Base-by-base conservation (phyloP, 306 rosid species). In the Ziziphus jujuba region DNA sequence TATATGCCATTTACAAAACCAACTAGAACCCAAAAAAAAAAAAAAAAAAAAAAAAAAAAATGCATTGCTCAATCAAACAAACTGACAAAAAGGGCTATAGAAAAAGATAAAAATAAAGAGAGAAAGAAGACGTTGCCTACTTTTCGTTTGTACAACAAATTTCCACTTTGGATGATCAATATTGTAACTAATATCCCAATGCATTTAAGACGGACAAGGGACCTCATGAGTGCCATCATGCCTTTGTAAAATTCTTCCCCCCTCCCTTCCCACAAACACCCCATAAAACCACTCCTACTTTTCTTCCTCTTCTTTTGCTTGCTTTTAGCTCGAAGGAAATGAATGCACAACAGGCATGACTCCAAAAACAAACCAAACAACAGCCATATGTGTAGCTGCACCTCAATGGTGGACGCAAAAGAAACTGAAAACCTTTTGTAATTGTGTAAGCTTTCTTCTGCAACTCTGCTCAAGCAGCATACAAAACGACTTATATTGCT, bases 371-470 rank as follows among this genome's bases (percentile, higher is more conserved):
- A 77, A 56, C 56, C 61, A 52, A 69, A 62, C 23, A 75, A 28
- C 63, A 81, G 63, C 65, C 69, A 43, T n/a, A 45, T 34, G 36
- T 45, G 47, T 13, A 52, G 55, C 68, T 38, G 61, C 33, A 50
- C 55, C 68, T 54, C 45, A 55, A 71, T 21, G 19, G 25, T 35
- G 69, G 45, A 9, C 66, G 50, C 48, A 23, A 16, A 64, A 49
- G 63, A 59, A 22, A 48, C 65, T 65, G 71, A 68, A 44, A 60
- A 67, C 67, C 38, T 66, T 67, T 63, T 15, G n/a, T 20, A 61
- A 61, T 63, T 75, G 53, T 77, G 75, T 48, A 71, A 13, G n/a
- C n/a, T n/a, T 62, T 66, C 78, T 65, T 76, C 75, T 71, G 75
- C 58, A 66, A 79, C 80, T 52, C 34, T 70, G 74, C 70, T 72